Percentiles rank a stretch among this genome's conserved stretches.
Evolutionary conservation across 1,139 yeast species (phyloP).

Genomic region (Yamadazyma mexicana): DNA sequence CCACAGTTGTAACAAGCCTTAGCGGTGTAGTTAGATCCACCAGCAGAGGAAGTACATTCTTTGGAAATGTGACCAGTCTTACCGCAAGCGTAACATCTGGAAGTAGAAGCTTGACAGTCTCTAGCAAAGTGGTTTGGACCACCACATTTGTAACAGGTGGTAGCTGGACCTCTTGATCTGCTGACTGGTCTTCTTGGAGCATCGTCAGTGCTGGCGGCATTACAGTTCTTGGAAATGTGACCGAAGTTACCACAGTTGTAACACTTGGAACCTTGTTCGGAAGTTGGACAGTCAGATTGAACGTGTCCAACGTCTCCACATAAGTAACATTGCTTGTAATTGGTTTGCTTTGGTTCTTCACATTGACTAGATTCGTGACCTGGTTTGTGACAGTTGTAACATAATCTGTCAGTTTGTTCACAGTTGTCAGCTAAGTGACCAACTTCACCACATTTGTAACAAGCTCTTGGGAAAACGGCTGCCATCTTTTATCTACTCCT

Average conservation of each 20-base stretch:
- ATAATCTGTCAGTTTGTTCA: constrained; percentile 77
- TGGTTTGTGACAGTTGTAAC: constrained; percentile 90
- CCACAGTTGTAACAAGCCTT: constrained; percentile 52
- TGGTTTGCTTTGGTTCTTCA: constrained; percentile 81
- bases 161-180: constrained; percentile 26
- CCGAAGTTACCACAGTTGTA: constrained; percentile 72
- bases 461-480: constrained; percentile 77
- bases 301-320: constrained; percentile 77
- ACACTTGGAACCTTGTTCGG: constrained; percentile 51
- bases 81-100: constrained; percentile 92
- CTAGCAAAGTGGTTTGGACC: constrained; percentile 93
- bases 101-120: constrained; percentile 75
- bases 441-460: constrained; percentile 89
- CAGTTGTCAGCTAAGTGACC: constrained; percentile 92
- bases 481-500: constrained; percentile 37
- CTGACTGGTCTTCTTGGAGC: constrained; percentile 20
- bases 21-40: constrained; percentile 38
- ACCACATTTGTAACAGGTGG: constrained; percentile 88
- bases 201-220: constrained; percentile 28
- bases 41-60: constrained; percentile 63
- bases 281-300: constrained; percentile 63
- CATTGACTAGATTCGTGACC: constrained; percentile 90
- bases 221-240: constrained; percentile 78
- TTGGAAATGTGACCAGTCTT: constrained; percentile 85
- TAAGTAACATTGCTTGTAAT: constrained; percentile 85